These are phyloP conservation scores for Zopfia rhizophila DNA, from an alignment of 2,329 filamentous ascomycete genomes.

Conservation along the genomic window DNA sequence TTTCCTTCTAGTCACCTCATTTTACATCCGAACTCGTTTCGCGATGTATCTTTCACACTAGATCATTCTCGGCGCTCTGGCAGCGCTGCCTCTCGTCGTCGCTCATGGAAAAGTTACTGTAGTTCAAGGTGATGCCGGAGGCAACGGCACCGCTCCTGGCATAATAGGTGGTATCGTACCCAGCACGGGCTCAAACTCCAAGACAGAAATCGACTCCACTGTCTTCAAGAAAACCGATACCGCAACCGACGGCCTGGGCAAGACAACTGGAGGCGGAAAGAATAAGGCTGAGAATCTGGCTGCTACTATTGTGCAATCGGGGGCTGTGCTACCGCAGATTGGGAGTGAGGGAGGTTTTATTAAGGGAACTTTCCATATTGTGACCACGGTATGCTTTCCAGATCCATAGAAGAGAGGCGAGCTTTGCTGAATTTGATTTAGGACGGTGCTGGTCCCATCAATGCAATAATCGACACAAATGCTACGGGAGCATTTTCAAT, in stretches of 20 bases:
- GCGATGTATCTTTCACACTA: not conserved
- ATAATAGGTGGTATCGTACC: conserved; percentile 56
- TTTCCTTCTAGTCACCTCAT: too few species aligned
- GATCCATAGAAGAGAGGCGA: not conserved
- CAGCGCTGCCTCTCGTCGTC: conserved; percentile 16
- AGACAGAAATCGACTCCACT: conserved; percentile 59
- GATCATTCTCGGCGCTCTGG: conserved; percentile 9
- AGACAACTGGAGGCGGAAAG: conserved; percentile 48
- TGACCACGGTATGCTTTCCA: not conserved
- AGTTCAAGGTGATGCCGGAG: conserved; percentile 48
- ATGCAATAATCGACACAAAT: too few species aligned
- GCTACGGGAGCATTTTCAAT: too few species aligned
- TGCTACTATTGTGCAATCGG: conserved; percentile 50
- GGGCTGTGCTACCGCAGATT: conserved; percentile 55
- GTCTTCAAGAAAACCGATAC: conserved; percentile 53
- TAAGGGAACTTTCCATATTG: not conserved
- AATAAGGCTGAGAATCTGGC: conserved; percentile 49
- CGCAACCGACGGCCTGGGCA: conserved; percentile 52
- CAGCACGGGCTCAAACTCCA: conserved; percentile 52
- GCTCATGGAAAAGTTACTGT: conserved; percentile 26
- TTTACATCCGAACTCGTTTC: too few species aligned
- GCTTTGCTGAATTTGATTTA: not conserved
- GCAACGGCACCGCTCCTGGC: conserved; percentile 57
- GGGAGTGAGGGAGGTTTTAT: conserved; percentile 41
- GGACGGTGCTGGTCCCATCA: too few species aligned